Evolutionary conservation across 148 eudicot species (phyloP).

Genomic region (Rhododendron molle): DNA sequence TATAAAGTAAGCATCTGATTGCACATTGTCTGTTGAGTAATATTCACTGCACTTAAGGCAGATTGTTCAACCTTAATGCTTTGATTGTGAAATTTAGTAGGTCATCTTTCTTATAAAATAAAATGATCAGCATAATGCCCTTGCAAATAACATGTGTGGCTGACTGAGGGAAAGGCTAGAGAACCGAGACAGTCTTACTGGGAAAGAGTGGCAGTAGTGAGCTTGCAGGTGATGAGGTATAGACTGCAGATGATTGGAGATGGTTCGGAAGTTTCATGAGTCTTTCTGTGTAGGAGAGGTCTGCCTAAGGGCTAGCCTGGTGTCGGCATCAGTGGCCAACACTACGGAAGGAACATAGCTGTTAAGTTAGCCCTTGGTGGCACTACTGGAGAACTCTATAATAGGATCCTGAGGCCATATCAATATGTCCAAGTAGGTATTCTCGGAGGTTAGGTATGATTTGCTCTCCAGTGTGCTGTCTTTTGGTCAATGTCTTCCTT

Average conservation of each 20-base stretch:
- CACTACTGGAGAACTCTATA: neutral
- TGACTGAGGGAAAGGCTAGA: neutral
- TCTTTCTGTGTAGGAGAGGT: neutral
- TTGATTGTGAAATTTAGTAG: neutral
- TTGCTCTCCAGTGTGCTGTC: neutral
- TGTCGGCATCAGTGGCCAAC: neutral
- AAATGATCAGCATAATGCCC: neutral
- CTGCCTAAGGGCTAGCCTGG: neutral
- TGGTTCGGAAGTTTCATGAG: neutral
- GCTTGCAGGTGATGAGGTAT: neutral
- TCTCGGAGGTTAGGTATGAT: neutral
- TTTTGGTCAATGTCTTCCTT: neutral
- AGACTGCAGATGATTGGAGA: neutral
- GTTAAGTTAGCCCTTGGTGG: neutral
- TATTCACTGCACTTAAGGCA: neutral
- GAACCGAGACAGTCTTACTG: neutral
- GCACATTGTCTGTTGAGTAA: neutral
- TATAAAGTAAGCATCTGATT: slow-evolving; percentile 59
- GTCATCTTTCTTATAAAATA: neutral
- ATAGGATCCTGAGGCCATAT: neutral
- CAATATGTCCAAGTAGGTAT: neutral
- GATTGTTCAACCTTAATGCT: neutral
- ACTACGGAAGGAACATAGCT: neutral
- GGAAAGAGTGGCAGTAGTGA: neutral
- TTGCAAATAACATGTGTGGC: neutral